phyloP scores from a whole-genome alignment of 2,329 filamentous ascomycete genomes.

The Sclerotinia borealis region DNA sequence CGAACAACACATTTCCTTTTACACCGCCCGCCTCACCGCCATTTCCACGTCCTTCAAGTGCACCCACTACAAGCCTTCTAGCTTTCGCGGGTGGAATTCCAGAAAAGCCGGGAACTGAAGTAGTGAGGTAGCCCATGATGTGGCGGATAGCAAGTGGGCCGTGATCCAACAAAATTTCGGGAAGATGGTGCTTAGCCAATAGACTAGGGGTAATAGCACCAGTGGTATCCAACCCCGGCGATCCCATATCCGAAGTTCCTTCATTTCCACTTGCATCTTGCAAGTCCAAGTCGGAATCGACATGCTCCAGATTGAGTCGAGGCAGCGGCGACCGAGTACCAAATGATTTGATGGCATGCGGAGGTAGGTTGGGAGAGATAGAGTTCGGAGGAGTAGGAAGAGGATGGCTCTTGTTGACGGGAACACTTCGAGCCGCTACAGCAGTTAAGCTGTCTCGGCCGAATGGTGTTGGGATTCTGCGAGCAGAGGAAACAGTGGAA shows the following conservation, averaged over 20 bases:
- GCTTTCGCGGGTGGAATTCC: slow-evolving; percentile 85
- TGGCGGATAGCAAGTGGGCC: slow-evolving; percentile 91
- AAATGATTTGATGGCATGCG: slow-evolving; percentile 70
- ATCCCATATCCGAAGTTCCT: slow-evolving; percentile 22
- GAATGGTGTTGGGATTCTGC: slow-evolving; percentile 57
- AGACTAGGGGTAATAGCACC: slow-evolving; percentile 79
- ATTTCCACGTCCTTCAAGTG: slow-evolving; percentile 69
- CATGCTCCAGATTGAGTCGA: slow-evolving; percentile 47
- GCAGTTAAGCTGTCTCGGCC: slow-evolving; percentile 66
- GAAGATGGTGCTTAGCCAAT: slow-evolving; percentile 84
- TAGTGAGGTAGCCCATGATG: slow-evolving; percentile 90
- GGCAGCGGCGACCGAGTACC: slow-evolving; percentile 32
- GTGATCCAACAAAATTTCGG: slow-evolving; percentile 81
- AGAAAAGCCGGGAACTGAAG: slow-evolving; percentile 87
- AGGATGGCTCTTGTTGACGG: slow-evolving; percentile 47
- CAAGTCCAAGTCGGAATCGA: slow-evolving; percentile 85
- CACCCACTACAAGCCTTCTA: slow-evolving; percentile 83
- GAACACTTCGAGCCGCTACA: slow-evolving; percentile 62
- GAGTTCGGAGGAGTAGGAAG: slow-evolving; percentile 92
- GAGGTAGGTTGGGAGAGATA: slow-evolving; percentile 80
- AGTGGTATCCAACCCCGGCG: slow-evolving; percentile 55
- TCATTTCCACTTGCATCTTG: slow-evolving; percentile 45
- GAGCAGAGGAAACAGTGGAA: slow-evolving; percentile 56
- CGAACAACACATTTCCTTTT: slow-evolving; percentile 72
- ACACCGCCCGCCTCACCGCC: slow-evolving; percentile 53